A percentile compares a stretch with the other conserved stretches of the same genome.
phyloP scores from a whole-genome alignment of 441 rosid genomes.

The Melastoma candidum region DNA sequence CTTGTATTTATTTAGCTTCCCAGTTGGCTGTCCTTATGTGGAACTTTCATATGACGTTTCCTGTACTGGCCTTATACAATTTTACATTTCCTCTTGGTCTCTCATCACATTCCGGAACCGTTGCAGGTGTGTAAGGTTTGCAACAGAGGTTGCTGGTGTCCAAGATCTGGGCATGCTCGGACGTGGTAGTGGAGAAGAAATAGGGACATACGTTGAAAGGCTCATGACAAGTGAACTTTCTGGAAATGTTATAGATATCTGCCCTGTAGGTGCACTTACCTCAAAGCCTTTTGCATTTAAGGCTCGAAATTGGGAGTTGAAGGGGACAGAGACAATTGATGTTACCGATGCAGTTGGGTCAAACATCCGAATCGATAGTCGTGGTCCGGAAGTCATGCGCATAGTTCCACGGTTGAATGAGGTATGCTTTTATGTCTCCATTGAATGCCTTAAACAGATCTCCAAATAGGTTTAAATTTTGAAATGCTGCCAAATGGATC shows the following conservation, averaged over 20 bases:
- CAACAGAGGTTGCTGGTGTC: slow-evolving; percentile 91
- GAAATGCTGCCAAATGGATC: neutral
- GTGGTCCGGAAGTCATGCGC: slow-evolving; percentile 98
- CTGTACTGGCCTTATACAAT: neutral
- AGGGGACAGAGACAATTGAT: slow-evolving; percentile 92
- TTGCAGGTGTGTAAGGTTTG: slow-evolving; percentile 89
- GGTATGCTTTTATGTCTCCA: slow-evolving; percentile 27
- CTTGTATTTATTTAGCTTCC: no score
- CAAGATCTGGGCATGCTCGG: slow-evolving; percentile 97
- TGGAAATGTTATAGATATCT: slow-evolving; percentile 93
- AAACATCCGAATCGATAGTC: slow-evolving; percentile 88
- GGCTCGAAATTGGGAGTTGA: slow-evolving; percentile 98
- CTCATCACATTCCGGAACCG: neutral
- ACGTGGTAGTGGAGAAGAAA: slow-evolving; percentile 98
- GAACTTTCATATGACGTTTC: no score
- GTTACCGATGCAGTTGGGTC: slow-evolving; percentile 94
- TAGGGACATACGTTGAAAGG: slow-evolving; percentile 93
- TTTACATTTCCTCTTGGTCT: neutral
- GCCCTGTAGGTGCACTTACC: slow-evolving; percentile 99
- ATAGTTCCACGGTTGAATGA: slow-evolving; percentile 82
- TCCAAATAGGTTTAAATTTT: no score
- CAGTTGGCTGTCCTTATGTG: no score
- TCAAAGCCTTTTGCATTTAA: slow-evolving; percentile 97
- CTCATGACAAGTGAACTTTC: slow-evolving; percentile 99
- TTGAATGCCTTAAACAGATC: neutral